phyloP scores from a whole-genome alignment of 1,139 yeast species.

The Kodamaea fungicola region DNA sequence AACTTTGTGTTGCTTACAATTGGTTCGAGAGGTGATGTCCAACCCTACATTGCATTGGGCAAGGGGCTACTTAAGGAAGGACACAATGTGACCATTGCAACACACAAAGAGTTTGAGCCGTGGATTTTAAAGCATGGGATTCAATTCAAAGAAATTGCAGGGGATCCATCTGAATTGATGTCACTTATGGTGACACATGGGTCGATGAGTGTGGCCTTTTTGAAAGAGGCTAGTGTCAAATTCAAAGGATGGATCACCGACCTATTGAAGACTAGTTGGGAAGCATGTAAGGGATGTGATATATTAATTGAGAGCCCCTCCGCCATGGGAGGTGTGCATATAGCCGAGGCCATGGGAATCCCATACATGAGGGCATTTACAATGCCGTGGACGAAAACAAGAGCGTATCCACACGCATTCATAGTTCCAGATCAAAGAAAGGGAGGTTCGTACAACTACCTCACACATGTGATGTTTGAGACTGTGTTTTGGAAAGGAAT shows the following conservation, averaged over 20 bases:
- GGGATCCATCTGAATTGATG: slow-evolving; percentile 92
- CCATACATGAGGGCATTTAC: slow-evolving; percentile 95
- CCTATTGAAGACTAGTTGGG: slow-evolving; percentile 70
- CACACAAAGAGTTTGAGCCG: slow-evolving; percentile 74
- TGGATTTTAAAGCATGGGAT: slow-evolving; percentile 73
- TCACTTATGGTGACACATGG: slow-evolving; percentile 90
- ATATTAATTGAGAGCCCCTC: slow-evolving; percentile 89
- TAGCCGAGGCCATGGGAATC: slow-evolving; percentile 85
- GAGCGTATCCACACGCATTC: slow-evolving; percentile 95
- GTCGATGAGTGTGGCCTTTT: slow-evolving; percentile 74
- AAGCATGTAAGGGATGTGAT: slow-evolving; percentile 81
- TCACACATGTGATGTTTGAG: slow-evolving; percentile 91
- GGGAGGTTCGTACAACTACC: slow-evolving; percentile 88
- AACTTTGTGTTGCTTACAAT: slow-evolving; percentile 76
- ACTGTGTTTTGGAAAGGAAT: slow-evolving; percentile 93
- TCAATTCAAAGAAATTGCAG: slow-evolving; percentile 73
- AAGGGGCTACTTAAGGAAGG: slow-evolving; percentile 77
- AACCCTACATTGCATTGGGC: slow-evolving; percentile 90
- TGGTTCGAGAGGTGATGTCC: slow-evolving; percentile 96
- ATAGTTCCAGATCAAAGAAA: slow-evolving; percentile 90
- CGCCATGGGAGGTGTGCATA: slow-evolving; percentile 92
- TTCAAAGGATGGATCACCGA: slow-evolving; percentile 82
- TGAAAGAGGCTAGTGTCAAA: slow-evolving; percentile 76
- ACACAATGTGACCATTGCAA: slow-evolving; percentile 77
- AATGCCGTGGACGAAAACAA: slow-evolving; percentile 97